Percentiles rank a stretch among this genome's conserved stretches.
phyloP scores from a whole-genome alignment of 23 red algal genomes.

The Chondrus crispus region DNA sequence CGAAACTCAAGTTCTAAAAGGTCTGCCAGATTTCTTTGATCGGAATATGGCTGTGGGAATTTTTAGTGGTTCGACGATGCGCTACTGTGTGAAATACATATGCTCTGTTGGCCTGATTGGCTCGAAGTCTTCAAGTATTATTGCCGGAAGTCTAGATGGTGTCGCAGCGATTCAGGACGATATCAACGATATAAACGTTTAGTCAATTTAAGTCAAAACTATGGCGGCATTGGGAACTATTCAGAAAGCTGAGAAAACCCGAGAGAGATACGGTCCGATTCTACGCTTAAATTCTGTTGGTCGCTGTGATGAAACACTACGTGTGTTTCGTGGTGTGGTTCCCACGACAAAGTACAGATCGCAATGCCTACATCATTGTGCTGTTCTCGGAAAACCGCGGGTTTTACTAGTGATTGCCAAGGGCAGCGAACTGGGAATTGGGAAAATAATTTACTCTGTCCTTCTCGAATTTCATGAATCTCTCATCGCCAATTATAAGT shows the following conservation, averaged over 20 bases:
- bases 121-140: background rate
- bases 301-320: background rate
- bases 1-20: background rate
- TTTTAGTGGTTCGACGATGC: background rate
- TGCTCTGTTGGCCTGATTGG: background rate
- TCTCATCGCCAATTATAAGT: background rate
- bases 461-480: background rate
- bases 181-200: background rate
- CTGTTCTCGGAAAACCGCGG: background rate
- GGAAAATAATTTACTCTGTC: background rate
- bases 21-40: background rate
- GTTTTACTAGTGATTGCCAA: background rate
- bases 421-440: background rate
- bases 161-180: background rate
- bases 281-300: background rate
- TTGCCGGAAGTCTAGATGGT: slow-evolving; percentile 20
- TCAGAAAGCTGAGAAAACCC: background rate
- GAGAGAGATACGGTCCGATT: background rate
- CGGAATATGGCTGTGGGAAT: background rate
- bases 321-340: background rate
- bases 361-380: slow-evolving; percentile 15
- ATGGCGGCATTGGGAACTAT: background rate
- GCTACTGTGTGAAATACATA: background rate
- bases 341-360: background rate
- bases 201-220: background rate